Evolutionary conservation across 78 protist species (phyloP).

Genomic region (Pigoraptor vietnamica): DNA sequence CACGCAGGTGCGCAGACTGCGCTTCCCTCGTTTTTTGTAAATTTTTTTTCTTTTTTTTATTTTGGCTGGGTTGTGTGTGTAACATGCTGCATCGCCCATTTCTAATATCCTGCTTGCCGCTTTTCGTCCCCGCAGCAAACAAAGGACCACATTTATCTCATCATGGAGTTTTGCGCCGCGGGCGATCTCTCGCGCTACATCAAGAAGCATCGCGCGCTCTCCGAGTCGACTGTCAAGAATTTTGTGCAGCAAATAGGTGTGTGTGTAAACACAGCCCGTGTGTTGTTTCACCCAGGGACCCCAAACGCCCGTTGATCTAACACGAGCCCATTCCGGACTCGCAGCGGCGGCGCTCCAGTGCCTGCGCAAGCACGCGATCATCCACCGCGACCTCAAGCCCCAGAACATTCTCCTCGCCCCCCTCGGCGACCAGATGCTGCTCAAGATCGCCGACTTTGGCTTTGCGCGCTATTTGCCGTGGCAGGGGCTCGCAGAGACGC

Average conservation of each 20-base stretch:
- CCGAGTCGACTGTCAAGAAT: background rate
- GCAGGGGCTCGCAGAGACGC: background rate
- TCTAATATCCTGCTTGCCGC: too few relatives aligned
- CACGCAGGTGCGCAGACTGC: background rate
- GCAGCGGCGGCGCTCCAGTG: background rate
- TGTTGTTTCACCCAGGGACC: too few relatives aligned
- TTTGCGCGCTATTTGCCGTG: background rate
- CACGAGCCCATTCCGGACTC: background rate
- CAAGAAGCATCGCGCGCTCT: background rate
- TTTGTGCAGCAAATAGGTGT: background rate
- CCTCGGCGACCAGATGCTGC: background rate
- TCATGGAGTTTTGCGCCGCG: constrained; percentile 22
- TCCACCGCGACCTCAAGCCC: constrained; percentile 45
- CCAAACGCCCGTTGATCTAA: background rate
- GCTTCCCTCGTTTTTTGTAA: too few relatives aligned
- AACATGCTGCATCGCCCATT: too few relatives aligned
- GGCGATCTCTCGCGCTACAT: constrained; percentile 14
- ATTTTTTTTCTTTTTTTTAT: too few relatives aligned
- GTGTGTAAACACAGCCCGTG: too few relatives aligned
- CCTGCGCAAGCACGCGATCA: background rate
- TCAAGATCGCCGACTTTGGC: constrained; percentile 48
- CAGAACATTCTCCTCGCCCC: constrained; percentile 18
- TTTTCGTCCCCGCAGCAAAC: too few relatives aligned
- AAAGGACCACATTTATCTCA: background rate
- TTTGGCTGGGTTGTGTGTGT: too few relatives aligned